A percentile compares a stretch with the other conserved stretches of the same genome.
These are phyloP conservation scores for Coemansia sp. DNA, from an alignment of 192 early-diverging fungal species.

Conservation along the genomic window DNA sequence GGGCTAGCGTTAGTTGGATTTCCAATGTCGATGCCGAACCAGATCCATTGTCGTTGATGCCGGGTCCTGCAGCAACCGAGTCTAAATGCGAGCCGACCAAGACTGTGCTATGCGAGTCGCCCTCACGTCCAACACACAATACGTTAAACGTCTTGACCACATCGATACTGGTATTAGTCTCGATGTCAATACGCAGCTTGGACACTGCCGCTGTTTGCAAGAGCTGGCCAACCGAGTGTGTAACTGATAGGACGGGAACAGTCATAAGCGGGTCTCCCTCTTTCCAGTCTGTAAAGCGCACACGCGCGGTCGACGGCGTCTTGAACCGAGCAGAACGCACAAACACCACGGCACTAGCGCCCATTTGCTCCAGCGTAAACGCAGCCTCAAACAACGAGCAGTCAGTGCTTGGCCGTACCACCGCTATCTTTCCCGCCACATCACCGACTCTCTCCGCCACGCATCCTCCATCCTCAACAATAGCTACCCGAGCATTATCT, in stretches of 20 bases:
- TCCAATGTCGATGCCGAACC: slow-evolving; percentile 64
- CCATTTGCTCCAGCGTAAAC: slow-evolving; percentile 60
- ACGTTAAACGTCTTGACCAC: slow-evolving; percentile 68
- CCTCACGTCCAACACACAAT: slow-evolving; percentile 59
- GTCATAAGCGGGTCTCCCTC: slow-evolving; percentile 65
- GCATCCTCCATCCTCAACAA: slow-evolving; percentile 57
- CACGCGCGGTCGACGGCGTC: slow-evolving; percentile 56
- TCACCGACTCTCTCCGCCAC: slow-evolving; percentile 33
- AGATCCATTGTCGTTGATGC: slow-evolving; percentile 73
- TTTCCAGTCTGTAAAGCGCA: slow-evolving; percentile 65
- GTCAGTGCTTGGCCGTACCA: slow-evolving; percentile 47
- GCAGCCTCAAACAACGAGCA: slow-evolving; percentile 64
- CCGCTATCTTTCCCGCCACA: slow-evolving; percentile 57
- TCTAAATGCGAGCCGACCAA: slow-evolving; percentile 70
- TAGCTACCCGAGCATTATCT: slow-evolving; percentile 39
- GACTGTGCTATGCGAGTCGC: slow-evolving; percentile 55
- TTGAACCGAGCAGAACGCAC: slow-evolving; percentile 56
- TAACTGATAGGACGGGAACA: slow-evolving; percentile 63
- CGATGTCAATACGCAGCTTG: slow-evolving; percentile 43
- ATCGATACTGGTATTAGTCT: slow-evolving; percentile 56
- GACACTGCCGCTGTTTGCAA: slow-evolving; percentile 34
- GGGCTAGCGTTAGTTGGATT: slow-evolving; percentile 60
- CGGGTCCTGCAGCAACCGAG: slow-evolving; percentile 70
- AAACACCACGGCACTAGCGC: slow-evolving; percentile 64
- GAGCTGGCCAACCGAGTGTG: slow-evolving; percentile 60